Evolutionary conservation across 164 flowering plant species (phyloP).

Genomic region (Vitis amurensis): DNA sequence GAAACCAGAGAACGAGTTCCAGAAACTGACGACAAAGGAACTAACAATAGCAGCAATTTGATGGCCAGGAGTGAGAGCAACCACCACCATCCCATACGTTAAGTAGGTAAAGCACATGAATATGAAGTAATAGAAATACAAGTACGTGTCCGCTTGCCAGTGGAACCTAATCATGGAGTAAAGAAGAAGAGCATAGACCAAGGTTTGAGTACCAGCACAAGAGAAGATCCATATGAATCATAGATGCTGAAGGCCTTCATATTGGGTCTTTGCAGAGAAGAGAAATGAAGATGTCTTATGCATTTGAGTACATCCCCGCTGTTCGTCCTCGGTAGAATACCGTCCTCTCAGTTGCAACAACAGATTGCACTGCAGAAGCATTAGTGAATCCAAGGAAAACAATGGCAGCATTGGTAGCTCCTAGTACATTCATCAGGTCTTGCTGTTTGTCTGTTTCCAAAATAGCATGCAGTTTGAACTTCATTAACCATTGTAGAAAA

Average conservation of each 20-base stretch:
- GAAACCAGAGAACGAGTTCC: no score
- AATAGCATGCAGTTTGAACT: not conserved
- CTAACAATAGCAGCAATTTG: not conserved
- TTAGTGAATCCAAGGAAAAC: constrained; percentile 23
- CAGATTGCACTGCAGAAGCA: constrained; percentile 23
- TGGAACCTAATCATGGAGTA: constrained; percentile 20
- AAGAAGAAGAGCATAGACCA: no score
- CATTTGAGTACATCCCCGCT: constrained; percentile 32
- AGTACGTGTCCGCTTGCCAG: constrained; percentile 38
- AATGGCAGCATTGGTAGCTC: constrained; percentile 6
- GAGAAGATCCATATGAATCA: no score
- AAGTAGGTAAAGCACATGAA: constrained; percentile 47
- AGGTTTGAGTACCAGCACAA: constrained; percentile 26
- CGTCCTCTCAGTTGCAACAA: constrained; percentile 25
- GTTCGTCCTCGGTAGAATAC: constrained; percentile 35
- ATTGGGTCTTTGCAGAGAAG: no score
- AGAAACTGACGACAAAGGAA: no score
- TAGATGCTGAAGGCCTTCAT: no score
- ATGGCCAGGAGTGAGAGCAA: constrained; percentile 44
- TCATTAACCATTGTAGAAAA: not conserved
- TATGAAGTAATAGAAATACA: constrained; percentile 46
- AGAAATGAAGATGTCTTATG: no score
- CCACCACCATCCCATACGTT: constrained; percentile 55
- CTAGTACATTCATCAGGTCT: no score
- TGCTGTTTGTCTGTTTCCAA: not conserved